Evolutionary conservation across 306 rosid genomes (phyloP).

Genomic region (Cucurbita pepo): DNA sequence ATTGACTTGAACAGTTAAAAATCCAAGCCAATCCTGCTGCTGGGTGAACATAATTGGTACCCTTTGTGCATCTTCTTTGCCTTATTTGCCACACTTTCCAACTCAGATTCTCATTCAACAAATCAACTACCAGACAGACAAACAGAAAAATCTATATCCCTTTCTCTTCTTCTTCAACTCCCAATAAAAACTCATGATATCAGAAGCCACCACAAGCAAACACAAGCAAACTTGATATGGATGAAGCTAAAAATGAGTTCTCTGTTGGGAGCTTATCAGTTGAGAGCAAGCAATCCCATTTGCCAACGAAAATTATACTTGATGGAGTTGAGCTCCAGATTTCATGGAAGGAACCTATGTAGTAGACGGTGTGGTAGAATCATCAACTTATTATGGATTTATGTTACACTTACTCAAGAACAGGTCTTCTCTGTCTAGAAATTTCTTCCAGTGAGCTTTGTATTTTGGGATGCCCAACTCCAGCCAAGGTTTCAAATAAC

Average conservation of each 20-base stretch:
- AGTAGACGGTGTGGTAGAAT: constrained; percentile 13
- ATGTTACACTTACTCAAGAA: constrained; percentile 93
- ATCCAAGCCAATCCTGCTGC: neutral
- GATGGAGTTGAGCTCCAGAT: constrained; percentile 25
- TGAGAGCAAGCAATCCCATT: neutral
- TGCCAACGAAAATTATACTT: neutral
- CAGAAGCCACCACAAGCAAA: constrained; percentile 4
- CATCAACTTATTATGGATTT: constrained; percentile 39
- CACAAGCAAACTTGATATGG: constrained; percentile 1
- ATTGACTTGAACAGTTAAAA: neutral
- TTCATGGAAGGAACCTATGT: constrained; percentile 23
- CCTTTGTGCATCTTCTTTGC: neutral
- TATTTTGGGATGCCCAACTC: constrained; percentile 88
- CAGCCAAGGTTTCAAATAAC: constrained; percentile 97
- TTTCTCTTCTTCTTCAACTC: neutral
- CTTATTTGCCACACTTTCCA: constrained; percentile 2
- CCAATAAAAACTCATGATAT: constrained; percentile 2
- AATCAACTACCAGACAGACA: neutral
- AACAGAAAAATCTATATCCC: neutral
- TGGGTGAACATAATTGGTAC: neutral
- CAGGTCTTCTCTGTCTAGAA: constrained; percentile 55
- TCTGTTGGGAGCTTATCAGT: neutral
- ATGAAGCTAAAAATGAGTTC: constrained; percentile 3
- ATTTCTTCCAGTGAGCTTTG: constrained; percentile 65
- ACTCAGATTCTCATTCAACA: constrained; percentile 5